phyloP scores from a whole-genome alignment of 1,139 yeast species.

The Blastobotrys persicus region DNA sequence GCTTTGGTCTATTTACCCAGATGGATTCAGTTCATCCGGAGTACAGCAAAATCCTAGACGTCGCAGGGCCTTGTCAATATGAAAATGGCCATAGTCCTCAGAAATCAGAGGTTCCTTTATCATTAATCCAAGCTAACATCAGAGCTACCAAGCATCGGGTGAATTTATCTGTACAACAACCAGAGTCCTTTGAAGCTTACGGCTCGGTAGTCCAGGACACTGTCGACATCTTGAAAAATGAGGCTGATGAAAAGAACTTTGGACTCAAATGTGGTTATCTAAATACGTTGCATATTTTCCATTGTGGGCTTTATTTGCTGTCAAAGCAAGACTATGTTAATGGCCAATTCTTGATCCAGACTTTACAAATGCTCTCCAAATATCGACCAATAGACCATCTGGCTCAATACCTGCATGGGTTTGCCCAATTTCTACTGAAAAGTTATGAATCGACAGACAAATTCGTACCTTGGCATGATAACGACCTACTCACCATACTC shows the following conservation, averaged over 20 bases:
- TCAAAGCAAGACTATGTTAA: conserved; percentile 21
- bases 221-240: conserved; percentile 13
- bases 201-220: conserved; percentile 17
- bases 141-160: conserved; percentile 13
- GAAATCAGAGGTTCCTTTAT: background rate
- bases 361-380: conserved; percentile 14
- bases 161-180: conserved; percentile 14
- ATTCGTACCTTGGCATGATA: conserved; percentile 26
- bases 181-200: conserved; percentile 13
- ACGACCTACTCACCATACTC: conserved; percentile 28
- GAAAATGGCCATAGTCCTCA: background rate
- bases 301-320: conserved; percentile 21
- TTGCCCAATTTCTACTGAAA: conserved; percentile 16
- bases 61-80: background rate
- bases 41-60: conserved; percentile 1
- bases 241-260: conserved; percentile 11
- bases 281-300: conserved; percentile 24
- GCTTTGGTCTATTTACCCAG: background rate
- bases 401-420: conserved; percentile 21
- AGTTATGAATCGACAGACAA: conserved; percentile 11
- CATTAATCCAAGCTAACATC: background rate
- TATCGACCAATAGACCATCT: background rate
- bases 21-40: conserved; percentile 6
- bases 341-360: conserved; percentile 14
- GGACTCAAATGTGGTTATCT: conserved; percentile 14